These are phyloP conservation scores for Berberis vulgaris DNA, from an alignment of 164 flowering plant species.

Conservation along the genomic window DNA sequence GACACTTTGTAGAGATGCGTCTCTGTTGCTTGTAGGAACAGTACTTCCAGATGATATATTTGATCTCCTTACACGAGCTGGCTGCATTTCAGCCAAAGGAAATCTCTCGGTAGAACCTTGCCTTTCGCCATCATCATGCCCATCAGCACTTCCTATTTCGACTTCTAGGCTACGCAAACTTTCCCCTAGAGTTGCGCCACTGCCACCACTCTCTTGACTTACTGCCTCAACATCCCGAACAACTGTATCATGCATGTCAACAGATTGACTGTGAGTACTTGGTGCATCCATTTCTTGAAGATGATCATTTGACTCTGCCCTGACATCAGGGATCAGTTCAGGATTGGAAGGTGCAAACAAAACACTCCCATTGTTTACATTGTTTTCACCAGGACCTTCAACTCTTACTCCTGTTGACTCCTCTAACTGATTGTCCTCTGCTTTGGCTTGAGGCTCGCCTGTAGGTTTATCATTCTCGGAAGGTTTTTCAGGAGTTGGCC, in stretches of 20 bases:
- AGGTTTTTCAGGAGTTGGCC: conserved; percentile 48
- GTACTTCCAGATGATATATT: conserved; percentile 46
- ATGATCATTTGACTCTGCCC: conserved; percentile 30
- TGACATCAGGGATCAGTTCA: conserved; percentile 20
- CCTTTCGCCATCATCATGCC: conserved; percentile 97
- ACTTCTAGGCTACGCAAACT: conserved; percentile 96
- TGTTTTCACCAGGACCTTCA: conserved; percentile 31
- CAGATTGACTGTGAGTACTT: conserved; percentile 35
- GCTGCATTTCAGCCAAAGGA: conserved; percentile 42
- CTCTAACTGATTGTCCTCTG: conserved; percentile 31
- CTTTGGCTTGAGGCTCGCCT: conserved; percentile 36
- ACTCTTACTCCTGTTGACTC: conserved; percentile 26
- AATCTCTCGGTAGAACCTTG: conserved; percentile 61
- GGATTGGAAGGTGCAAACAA: conserved; percentile 23
- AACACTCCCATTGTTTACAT: conserved; percentile 25
- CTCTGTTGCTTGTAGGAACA: conserved; percentile 43
- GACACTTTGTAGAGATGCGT: conserved; percentile 69
- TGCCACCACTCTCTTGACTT: conserved; percentile 94
- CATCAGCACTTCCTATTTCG: conserved; percentile 99
- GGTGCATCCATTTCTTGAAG: conserved; percentile 39
- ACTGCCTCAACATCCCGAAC: conserved; percentile 91
- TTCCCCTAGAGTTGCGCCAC: conserved; percentile 98
- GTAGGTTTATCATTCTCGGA: conserved; percentile 34
- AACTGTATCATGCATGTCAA: conserved; percentile 81
- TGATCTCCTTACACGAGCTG: conserved; percentile 49